Evolutionary conservation across 2,329 filamentous ascomycete genomes (phyloP).

Genomic region (Coniochaeta hoffmannii): DNA sequence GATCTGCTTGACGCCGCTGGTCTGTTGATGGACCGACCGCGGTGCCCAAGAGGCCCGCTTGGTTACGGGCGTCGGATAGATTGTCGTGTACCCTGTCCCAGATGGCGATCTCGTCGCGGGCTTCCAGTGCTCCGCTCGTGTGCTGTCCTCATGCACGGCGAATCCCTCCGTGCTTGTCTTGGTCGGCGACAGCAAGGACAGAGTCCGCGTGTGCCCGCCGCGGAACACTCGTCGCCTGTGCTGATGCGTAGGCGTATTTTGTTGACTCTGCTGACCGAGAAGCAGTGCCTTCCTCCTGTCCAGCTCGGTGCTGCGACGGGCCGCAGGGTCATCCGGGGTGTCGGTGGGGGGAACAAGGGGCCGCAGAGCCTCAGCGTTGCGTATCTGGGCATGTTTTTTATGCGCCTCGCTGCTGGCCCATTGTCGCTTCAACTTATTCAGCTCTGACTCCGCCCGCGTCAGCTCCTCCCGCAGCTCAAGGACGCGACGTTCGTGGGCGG

Average conservation of each 20-base stretch:
- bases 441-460: conserved; percentile 69
- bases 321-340: conserved; percentile 24
- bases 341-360: conserved; percentile 21
- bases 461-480: conserved; percentile 88
- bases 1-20: conserved; percentile 60
- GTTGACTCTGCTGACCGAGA: conserved; percentile 35
- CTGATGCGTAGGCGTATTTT: conserved; percentile 25
- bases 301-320: conserved; percentile 49
- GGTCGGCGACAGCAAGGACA: conserved; percentile 76
- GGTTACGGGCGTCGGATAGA: conserved; percentile 29
- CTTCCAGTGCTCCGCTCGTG: conserved; percentile 29
- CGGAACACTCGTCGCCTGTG: conserved; percentile 59
- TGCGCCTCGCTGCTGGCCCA: conserved; percentile 72
- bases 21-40: conserved; percentile 34
- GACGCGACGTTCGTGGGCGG: conserved; percentile 83
- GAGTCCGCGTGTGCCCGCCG: conserved; percentile 53
- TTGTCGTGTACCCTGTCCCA: conserved; percentile 20
- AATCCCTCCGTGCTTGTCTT: conserved; percentile 36
- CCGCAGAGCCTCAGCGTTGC: conserved; percentile 55
- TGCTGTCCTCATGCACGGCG: conserved; percentile 30
- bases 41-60: conserved; percentile 57
- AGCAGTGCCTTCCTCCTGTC: conserved; percentile 67
- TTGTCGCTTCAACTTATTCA: conserved; percentile 71
- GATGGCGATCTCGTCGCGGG: conserved; percentile 23
- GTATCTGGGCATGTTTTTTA: conserved; percentile 64